Conservation (phyloP, 768 basidiomycete species). For the Rossbeevera mucosa region DNA sequence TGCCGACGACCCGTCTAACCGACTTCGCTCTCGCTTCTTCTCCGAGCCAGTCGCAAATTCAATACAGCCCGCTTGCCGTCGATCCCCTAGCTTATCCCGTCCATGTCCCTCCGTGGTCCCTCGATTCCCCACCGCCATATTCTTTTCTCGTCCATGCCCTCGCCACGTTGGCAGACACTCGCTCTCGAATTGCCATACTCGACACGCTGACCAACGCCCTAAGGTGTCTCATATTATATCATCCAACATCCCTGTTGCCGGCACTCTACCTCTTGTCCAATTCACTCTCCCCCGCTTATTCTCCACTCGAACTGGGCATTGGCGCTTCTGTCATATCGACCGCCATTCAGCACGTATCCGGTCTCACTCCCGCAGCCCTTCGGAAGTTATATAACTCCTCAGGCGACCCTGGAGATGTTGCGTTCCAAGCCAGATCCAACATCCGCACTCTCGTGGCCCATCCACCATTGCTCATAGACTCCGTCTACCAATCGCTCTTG, state of each 20-base stretch:
- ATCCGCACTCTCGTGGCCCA: constrained; percentile 71
- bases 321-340: constrained; percentile 65
- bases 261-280: constrained; percentile 81
- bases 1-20: constrained; percentile 4
- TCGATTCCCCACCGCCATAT: constrained; percentile 49
- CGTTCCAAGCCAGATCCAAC: constrained; percentile 75
- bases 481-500: constrained; percentile 64
- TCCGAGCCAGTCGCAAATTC: constrained; percentile 21
- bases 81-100: constrained; percentile 49
- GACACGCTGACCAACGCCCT: constrained; percentile 72
- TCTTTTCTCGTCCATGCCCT: constrained; percentile 67
- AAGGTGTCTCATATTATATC: constrained; percentile 58
- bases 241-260: constrained; percentile 68
- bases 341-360: constrained; percentile 70
- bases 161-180: constrained; percentile 55
- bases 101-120: constrained; percentile 40
- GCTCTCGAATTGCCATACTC: constrained; percentile 66
- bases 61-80: constrained; percentile 32
- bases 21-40: constrained; percentile 15
- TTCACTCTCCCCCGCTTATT: constrained; percentile 70
- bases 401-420: constrained; percentile 88
- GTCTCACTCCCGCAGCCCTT: constrained; percentile 52
- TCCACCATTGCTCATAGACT: constrained; percentile 56
- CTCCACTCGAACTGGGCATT: constrained; percentile 63
- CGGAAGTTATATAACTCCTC: constrained; percentile 63